Conservation (phyloP, 805 yeast species). For the Teunomyces lycoperdinae region DNA sequence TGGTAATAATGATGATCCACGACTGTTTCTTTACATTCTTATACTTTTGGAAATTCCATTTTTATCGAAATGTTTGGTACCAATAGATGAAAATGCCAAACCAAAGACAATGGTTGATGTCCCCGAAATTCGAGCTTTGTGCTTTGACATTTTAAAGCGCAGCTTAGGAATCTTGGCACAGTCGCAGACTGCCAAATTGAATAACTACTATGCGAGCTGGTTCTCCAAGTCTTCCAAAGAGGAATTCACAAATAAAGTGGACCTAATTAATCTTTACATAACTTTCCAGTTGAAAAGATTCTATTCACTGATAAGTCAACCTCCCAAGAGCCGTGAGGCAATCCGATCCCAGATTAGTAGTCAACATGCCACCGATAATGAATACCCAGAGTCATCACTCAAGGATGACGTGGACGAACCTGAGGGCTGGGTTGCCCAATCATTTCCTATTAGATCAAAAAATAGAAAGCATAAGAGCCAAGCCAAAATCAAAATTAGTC, state of each 20-base stretch:
- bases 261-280: conserved; percentile 69
- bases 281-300: conserved; percentile 69
- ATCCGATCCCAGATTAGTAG: not conserved
- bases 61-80: conserved; percentile 33
- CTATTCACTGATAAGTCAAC: conserved; percentile 37
- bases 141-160: conserved; percentile 71
- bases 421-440: not conserved
- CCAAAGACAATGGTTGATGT: conserved; percentile 34
- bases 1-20: conserved; percentile 36
- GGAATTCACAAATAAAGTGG: conserved; percentile 54
- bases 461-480: conserved; percentile 7
- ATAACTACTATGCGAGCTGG: conserved; percentile 53
- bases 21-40: conserved; percentile 55
- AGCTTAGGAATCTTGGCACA: conserved; percentile 66
- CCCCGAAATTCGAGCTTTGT: conserved; percentile 51
- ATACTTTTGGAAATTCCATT: conserved; percentile 70
- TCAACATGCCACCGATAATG: conserved; percentile 11
- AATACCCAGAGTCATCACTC: conserved; percentile 21
- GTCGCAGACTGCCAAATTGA: conserved; percentile 34
- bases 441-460: not conserved
- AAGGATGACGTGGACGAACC: conserved; percentile 16
- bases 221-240: conserved; percentile 43
- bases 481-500: conserved; percentile 46
- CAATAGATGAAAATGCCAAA: not conserved
- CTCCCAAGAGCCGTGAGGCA: conserved; percentile 11